These are phyloP conservation scores for Scenedesmus sp. DNA, from an alignment of 163 green algal genomes.

Conservation along the genomic window DNA sequence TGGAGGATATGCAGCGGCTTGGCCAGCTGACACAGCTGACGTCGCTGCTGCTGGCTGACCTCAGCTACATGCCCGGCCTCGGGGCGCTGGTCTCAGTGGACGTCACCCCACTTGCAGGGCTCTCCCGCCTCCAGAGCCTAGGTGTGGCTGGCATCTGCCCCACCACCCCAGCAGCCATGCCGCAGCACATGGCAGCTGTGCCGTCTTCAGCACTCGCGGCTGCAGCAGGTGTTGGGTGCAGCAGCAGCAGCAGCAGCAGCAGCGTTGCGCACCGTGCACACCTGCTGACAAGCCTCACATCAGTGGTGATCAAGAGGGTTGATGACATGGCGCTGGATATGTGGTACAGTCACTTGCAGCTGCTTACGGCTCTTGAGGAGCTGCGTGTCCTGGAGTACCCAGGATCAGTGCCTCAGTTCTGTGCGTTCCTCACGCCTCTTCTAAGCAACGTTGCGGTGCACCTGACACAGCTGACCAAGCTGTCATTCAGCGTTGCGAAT, in stretches of 20 bases:
- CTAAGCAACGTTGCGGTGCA: not conserved
- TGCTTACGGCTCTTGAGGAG: not conserved
- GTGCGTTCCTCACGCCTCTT: not conserved
- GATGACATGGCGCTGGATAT: not conserved
- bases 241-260: not conserved
- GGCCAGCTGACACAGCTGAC: constrained; percentile 4
- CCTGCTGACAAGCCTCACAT: constrained; percentile 1
- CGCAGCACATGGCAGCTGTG: not conserved
- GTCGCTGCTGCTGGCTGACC: constrained; percentile 18
- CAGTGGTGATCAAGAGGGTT: not conserved
- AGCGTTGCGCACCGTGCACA: not conserved
- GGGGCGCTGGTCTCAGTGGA: not conserved
- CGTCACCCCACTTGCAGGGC: not conserved
- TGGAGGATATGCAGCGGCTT: not conserved
- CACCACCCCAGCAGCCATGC: not conserved
- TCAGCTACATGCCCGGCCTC: constrained; percentile 1
- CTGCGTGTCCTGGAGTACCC: not conserved
- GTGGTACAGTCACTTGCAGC: not conserved
- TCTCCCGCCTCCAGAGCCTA: not conserved
- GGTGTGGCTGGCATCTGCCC: constrained; percentile 14
- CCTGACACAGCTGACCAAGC: not conserved
- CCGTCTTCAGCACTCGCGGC: not conserved
- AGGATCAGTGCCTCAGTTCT: not conserved
- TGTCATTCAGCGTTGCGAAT: not conserved
- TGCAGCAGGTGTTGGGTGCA: not conserved